These are phyloP conservation scores for Calonectria crousiana DNA, from an alignment of 2,329 filamentous ascomycete genomes.

Conservation along the genomic window DNA sequence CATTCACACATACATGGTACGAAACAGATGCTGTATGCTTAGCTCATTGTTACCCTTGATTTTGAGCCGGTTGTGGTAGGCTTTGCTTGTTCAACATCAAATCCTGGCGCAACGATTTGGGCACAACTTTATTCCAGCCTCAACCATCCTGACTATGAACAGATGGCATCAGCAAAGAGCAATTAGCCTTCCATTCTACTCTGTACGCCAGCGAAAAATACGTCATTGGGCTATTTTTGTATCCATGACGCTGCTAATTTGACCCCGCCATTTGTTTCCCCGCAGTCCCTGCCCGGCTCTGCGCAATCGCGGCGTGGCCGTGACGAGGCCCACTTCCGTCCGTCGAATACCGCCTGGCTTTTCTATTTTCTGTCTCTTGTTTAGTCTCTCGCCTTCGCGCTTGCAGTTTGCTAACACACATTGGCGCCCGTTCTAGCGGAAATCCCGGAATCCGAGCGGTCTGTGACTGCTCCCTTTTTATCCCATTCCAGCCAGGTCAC, in stretches of 20 bases:
- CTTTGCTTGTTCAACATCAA: background rate
- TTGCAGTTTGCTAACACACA: background rate
- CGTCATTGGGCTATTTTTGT: background rate
- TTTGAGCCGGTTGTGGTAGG: too few species aligned
- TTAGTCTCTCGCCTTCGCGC: background rate
- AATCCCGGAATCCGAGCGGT: background rate
- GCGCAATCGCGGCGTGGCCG: background rate
- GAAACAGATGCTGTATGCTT: background rate
- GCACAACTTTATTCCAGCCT: background rate
- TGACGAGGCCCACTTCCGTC: background rate
- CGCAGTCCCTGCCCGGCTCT: background rate
- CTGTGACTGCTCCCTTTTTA: too few species aligned
- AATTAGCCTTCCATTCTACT: background rate
- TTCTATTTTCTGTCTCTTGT: background rate
- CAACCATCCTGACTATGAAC: background rate
- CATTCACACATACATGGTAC: background rate
- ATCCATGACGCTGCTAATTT: background rate
- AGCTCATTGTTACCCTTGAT: fast-evolving
- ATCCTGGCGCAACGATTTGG: background rate
- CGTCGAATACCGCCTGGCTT: background rate
- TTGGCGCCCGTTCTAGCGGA: background rate
- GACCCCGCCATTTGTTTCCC: background rate
- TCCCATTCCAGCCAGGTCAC: background rate
- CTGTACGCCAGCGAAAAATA: too few species aligned
- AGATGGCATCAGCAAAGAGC: background rate